Base-by-base conservation (phyloP, 805 yeast species). In the Cyberlindnera euphorbiiphila region DNA sequence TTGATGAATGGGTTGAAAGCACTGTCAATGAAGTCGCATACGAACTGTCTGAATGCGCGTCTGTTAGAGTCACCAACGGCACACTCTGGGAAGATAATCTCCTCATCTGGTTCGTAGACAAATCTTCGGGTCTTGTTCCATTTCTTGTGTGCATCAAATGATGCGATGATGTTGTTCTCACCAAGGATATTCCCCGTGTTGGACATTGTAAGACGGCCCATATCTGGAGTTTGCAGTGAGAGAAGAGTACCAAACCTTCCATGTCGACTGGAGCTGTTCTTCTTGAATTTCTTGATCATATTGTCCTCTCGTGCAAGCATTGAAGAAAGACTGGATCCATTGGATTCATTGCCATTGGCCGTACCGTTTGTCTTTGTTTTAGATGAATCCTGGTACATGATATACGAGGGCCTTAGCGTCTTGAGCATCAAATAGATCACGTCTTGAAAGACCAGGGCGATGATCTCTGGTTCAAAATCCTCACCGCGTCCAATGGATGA, bases 171-270 rank as follows among this genome's bases (percentile, higher is more conserved):
- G 30, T 75, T 69, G n/a, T 61, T 53, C 8, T 70, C 68, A 29
- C 70, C 66, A 9, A 66, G 49, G 4, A 83, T 51, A 4, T 80
- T 86, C 20, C 74, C 73, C 47, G 85, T 89, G 2, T 95, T 93
- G 3, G 93, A 72, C 1, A 87, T 72, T 6, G 85, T 74, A 14
- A 84, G 59, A 20, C 84, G 66, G 4, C 65, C 68, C 20, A 77
- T 67, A 36, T 79, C 78, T 17, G 72, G 69, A 14, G 81, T 74
- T 42, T 81, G 78, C 21, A 91, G 68, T 2, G 95, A 80, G 9
- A 88, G 60, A 45, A 89, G 64, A 0, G 97, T 80, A 1, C 98
- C 98, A 64, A 91, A 91, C 36, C 95, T 71, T 3, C 93, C 89
- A 56, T 91, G 98, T 32, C 98, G 71, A 1, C 86, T 70, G 1